These are phyloP conservation scores for Curvularia eragrostidis DNA, from an alignment of 2,329 filamentous ascomycete species.

Conservation along the genomic window DNA sequence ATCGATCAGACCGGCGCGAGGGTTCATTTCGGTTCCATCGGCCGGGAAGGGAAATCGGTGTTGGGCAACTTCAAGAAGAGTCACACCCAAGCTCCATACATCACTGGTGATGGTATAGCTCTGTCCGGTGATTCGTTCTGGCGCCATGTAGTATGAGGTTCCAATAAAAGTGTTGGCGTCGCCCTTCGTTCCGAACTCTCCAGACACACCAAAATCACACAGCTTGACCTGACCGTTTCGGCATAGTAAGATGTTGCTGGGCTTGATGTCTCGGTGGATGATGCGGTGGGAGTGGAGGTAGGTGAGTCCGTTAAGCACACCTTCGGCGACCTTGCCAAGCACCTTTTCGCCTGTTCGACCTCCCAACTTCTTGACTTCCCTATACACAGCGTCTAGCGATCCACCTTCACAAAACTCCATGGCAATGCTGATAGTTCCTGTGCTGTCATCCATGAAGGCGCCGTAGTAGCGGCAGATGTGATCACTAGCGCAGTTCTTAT, in stretches of 20 bases:
- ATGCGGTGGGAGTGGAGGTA: slow-evolving; percentile 96
- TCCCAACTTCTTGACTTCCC: slow-evolving; percentile 93
- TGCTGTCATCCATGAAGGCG: slow-evolving; percentile 94
- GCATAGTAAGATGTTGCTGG: slow-evolving; percentile 93
- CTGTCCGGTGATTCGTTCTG: slow-evolving; percentile 95
- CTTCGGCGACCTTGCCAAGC: slow-evolving; percentile 93
- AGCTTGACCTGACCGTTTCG: slow-evolving; percentile 90
- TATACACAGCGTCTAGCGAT: slow-evolving; percentile 94
- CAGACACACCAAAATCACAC: slow-evolving; percentile 97
- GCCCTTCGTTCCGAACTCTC: slow-evolving; percentile 97
- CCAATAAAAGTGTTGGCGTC: slow-evolving; percentile 99
- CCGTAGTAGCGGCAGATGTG: slow-evolving; percentile 98
- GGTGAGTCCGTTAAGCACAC: slow-evolving; percentile 89
- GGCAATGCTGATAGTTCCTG: slow-evolving; percentile 94
- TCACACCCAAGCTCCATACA: slow-evolving; percentile 97
- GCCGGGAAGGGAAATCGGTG: slow-evolving; percentile 98
- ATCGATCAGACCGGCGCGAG: slow-evolving; percentile 89
- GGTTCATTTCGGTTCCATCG: slow-evolving; percentile 94
- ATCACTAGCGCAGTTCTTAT: slow-evolving; percentile 94
- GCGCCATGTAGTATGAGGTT: slow-evolving; percentile 99
- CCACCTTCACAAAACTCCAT: slow-evolving; percentile 99
- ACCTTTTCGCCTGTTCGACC: slow-evolving; percentile 97
- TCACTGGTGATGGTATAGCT: slow-evolving; percentile 98
- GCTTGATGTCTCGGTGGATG: slow-evolving; percentile 98
- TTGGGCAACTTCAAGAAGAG: slow-evolving; percentile 97